A percentile compares a stretch with the other conserved stretches of the same genome.
These are phyloP conservation scores for Nephelium lappaceum DNA, from an alignment of 345 rosid species.

Conservation along the genomic window DNA sequence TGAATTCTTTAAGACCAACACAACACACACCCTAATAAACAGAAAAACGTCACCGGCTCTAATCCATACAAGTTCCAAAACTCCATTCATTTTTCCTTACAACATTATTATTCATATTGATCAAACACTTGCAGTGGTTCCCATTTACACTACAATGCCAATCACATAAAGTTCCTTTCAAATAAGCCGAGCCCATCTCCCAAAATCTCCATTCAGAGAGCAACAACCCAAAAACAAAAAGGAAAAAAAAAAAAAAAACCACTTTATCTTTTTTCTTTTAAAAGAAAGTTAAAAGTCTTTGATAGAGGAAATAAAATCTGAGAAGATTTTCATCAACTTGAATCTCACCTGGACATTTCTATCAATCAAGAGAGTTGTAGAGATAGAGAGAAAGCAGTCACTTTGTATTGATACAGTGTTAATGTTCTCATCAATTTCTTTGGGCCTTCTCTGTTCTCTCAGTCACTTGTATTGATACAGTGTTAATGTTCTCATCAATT, in stretches of 20 bases:
- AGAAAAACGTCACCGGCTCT: too few species aligned
- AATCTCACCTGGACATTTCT: conserved; percentile 19
- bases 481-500: conserved; percentile 12
- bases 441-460: conserved; percentile 24
- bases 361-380: not conserved
- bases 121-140: not conserved
- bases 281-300: not conserved
- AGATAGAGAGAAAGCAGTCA: conserved; percentile 6
- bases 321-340: not conserved
- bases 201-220: not conserved
- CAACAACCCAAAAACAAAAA: not conserved
- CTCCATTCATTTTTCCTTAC: not conserved
- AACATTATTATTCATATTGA: not conserved
- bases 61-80: not conserved
- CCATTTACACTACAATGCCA: not conserved
- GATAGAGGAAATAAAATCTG: not conserved
- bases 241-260: not conserved
- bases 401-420: not conserved
- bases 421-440: conserved; percentile 14
- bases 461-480: not conserved
- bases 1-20: not conserved
- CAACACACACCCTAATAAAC: not conserved
- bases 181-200: not conserved
- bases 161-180: not conserved
- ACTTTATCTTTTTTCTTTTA: not conserved